Base-by-base conservation (phyloP, 2,329 filamentous ascomycete species). In the Pseudogymnoascus sp. region DNA sequence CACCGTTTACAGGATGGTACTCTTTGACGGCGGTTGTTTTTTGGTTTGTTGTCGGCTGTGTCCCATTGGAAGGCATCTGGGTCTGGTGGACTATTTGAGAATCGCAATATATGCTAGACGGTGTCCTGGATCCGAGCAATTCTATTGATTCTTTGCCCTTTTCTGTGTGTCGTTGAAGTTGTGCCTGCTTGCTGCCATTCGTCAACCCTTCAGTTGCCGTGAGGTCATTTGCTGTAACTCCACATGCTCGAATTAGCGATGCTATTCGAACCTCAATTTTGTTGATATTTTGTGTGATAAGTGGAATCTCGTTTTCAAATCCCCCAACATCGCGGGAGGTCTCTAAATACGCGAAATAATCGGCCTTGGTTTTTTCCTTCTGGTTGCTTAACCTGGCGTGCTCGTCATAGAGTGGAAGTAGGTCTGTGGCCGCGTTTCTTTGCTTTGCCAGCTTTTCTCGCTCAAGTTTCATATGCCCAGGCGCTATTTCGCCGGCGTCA, bases 61-160 rank as follows among this genome's bases (percentile, higher is more conserved):
- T 56, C 11, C 28, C 46, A 34, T 56, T 23, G 9, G 66, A 62
- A 18, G 70, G 68, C 56, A 70, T 63, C 53, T 72, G 70, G 14
- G 72, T 72, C 49, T 73, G 71, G 34, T 68, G 62, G 16, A 73
- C 68, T 21, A 73, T 62, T 60, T 73, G 72, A 61, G 69, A 64
- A 65, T 69, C 71, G 9, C 65, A 63, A 60, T 65, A 62, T 11
- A 64, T 66, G 63, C 69, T 71, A 14, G 69, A 67, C 16, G 49
- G 49, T 18, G 49, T 56, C 28, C 28, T 18, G 9, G 49, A 56
- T 16, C 16, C 49, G 28, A 34, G 28, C 4, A 56, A 56, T 12
- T 34, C 49, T 5, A n/a, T 34, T 34, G 49, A 12, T 7, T 34
- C 49, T 8, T 34, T 56, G 49, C 25, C 28, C 28, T 18, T 34